phyloP scores from a whole-genome alignment of 192 early-diverging fungal genomes.

The Diversispora epigaea region DNA sequence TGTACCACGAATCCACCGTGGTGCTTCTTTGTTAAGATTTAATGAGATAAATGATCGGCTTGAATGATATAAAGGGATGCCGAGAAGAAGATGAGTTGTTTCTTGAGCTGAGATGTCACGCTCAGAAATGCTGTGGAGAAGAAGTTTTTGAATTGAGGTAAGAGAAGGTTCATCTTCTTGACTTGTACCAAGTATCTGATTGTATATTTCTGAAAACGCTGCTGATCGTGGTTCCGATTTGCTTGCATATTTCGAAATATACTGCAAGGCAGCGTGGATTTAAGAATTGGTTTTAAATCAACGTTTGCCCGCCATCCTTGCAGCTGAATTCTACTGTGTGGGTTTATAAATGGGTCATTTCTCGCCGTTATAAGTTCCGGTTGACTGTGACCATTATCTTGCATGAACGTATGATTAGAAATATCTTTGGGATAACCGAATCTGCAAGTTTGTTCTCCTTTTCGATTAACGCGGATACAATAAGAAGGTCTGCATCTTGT shows the following conservation, averaged over 20 bases:
- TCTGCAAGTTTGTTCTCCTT: no score
- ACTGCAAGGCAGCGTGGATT: neutral
- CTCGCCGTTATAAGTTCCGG: neutral
- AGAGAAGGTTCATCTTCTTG: neutral
- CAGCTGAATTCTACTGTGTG: neutral
- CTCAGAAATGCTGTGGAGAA: slow-evolving; percentile 1
- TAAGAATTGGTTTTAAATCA: neutral
- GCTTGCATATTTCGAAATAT: no score
- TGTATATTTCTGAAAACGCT: slow-evolving; percentile 10
- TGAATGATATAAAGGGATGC: no score
- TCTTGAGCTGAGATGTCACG: neutral
- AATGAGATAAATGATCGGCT: no score
- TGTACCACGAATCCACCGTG: no score
- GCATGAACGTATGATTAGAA: neutral
- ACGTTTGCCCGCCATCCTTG: slow-evolving; percentile 11
- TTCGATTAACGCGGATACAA: no score
- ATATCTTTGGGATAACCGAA: no score
- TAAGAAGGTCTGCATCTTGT: no score
- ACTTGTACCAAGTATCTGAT: neutral
- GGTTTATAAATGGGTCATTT: slow-evolving; percentile 7
- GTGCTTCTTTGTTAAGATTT: no score
- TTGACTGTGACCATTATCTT: neutral
- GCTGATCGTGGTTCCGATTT: neutral
- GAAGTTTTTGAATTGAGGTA: slow-evolving; percentile 6
- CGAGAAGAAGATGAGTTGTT: neutral